These are phyloP conservation scores for Diaporthe ampelina DNA, from an alignment of 2,329 filamentous ascomycete species.

Conservation along the genomic window DNA sequence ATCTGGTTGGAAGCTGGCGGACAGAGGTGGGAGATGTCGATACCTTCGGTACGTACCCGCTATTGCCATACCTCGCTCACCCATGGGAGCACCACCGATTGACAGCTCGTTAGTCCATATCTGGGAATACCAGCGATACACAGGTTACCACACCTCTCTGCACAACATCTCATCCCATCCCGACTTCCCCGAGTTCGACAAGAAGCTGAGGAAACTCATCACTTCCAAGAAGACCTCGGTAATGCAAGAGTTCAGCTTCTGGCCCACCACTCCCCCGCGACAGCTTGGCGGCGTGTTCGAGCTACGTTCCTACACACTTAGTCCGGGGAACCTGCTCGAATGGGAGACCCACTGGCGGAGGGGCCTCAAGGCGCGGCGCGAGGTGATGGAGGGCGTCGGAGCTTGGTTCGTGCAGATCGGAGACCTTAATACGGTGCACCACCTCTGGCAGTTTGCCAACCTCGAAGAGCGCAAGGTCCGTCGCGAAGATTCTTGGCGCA, in stretches of 20 bases:
- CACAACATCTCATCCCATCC: conserved; percentile 87
- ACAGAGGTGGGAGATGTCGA: conserved; percentile 98
- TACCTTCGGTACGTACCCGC: conserved; percentile 81
- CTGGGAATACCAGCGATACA: conserved; percentile 98
- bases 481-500: conserved; percentile 94
- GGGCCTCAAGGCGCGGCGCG: conserved; percentile 88
- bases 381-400: conserved; percentile 98
- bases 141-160: conserved; percentile 93
- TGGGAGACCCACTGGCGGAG: conserved; percentile 99
- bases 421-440: conserved; percentile 96
- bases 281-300: conserved; percentile 94
- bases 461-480: conserved; percentile 92
- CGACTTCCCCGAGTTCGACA: conserved; percentile 86
- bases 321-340: conserved; percentile 95
- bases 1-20: conserved; percentile 97
- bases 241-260: conserved; percentile 99
- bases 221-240: conserved; percentile 87
- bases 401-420: conserved; percentile 99
- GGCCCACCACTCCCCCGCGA: conserved; percentile 94
- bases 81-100: conserved; percentile 5
- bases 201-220: conserved; percentile 88
- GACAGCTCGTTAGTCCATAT: conserved; percentile 81
- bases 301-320: conserved; percentile 94
- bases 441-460: conserved; percentile 98
- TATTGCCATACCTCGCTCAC: not conserved